These are phyloP conservation scores for Solanum chilense DNA, from an alignment of 257 asterid species.

Conservation along the genomic window DNA sequence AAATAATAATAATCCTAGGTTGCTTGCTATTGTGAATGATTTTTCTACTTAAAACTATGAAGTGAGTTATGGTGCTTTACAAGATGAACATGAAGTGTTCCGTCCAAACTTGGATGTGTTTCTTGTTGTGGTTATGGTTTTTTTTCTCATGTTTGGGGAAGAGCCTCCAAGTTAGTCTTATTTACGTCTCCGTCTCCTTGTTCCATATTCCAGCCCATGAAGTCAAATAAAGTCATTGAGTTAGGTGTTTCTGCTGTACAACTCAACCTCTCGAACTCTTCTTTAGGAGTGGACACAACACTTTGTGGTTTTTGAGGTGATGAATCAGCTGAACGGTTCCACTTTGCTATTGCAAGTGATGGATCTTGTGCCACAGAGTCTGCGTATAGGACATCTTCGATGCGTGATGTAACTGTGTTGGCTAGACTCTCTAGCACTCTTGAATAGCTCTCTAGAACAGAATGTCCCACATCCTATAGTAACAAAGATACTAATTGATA, in stretches of 20 bases:
- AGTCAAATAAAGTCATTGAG: slow-evolving; percentile 52
- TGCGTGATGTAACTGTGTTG: slow-evolving; percentile 69
- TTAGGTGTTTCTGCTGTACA: slow-evolving; percentile 33
- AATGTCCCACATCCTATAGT: slow-evolving; percentile 55
- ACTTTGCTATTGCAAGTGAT: slow-evolving; percentile 20
- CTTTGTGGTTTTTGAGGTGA: slow-evolving; percentile 33
- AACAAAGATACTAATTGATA: background rate
- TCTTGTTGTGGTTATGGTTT: slow-evolving; percentile 28
- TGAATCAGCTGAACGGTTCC: slow-evolving; percentile 13
- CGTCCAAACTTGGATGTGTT: background rate
- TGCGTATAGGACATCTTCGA: slow-evolving; percentile 67
- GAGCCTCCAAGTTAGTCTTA: slow-evolving; percentile 20
- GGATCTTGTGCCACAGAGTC: slow-evolving; percentile 51
- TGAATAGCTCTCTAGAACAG: slow-evolving; percentile 79
- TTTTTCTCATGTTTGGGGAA: slow-evolving; percentile 17
- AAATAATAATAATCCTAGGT: background rate
- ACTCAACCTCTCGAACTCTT: slow-evolving; percentile 24
- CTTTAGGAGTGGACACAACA: slow-evolving; percentile 16
- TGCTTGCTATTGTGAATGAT: background rate
- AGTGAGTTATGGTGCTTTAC: background rate
- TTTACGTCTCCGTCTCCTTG: slow-evolving; percentile 6
- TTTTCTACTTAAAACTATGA: background rate
- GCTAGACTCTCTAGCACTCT: slow-evolving; percentile 81
- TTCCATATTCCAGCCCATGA: slow-evolving; percentile 66
- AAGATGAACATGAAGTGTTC: background rate